Conservation (phyloP, 768 basidiomycete species). For the Suillus plorans region DNA sequence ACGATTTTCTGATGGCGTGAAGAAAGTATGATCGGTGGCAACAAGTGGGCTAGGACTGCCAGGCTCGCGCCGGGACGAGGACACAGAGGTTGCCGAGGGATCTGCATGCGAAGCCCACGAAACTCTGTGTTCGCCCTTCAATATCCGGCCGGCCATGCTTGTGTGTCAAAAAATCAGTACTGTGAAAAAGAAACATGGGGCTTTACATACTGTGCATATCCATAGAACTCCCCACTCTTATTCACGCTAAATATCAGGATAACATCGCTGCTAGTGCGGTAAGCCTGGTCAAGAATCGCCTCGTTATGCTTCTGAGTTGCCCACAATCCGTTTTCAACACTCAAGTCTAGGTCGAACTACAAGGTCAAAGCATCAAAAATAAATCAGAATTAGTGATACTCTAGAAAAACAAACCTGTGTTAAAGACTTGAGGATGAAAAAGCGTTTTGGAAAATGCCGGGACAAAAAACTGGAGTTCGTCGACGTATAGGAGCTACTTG, state of each 20-base stretch:
- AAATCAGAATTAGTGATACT: neutral
- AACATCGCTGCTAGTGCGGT: conserved; percentile 85
- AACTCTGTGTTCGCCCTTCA: conserved; percentile 47
- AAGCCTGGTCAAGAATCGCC: conserved; percentile 88
- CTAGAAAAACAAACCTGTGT: conserved; percentile 55
- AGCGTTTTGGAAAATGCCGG: conserved; percentile 81
- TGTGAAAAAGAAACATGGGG: neutral
- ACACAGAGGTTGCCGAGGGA: conserved; percentile 32
- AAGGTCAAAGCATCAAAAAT: neutral
- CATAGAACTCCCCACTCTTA: conserved; percentile 92
- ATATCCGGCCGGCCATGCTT: conserved; percentile 74
- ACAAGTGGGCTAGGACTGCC: conserved; percentile 11
- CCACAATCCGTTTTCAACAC: conserved; percentile 80
- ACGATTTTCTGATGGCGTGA: conserved; percentile 38
- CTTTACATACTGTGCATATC: conserved; percentile 71
- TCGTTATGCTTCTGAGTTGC: conserved; percentile 94
- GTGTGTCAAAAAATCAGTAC: conserved; percentile 5
- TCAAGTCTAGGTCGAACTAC: conserved; percentile 77
- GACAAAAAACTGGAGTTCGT: conserved; percentile 81
- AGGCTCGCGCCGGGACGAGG: conserved; percentile 21
- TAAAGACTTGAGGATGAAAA: conserved; percentile 89
- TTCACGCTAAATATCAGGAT: conserved; percentile 91
- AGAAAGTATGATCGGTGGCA: conserved; percentile 16
- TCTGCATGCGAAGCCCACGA: conserved; percentile 55
- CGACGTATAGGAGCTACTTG: conserved; percentile 70